Evolutionary conservation across 2,329 filamentous ascomycete genomes (phyloP), one percentile per base, ranked within the genome.

Genomic region (Nemania sp.): DNA sequence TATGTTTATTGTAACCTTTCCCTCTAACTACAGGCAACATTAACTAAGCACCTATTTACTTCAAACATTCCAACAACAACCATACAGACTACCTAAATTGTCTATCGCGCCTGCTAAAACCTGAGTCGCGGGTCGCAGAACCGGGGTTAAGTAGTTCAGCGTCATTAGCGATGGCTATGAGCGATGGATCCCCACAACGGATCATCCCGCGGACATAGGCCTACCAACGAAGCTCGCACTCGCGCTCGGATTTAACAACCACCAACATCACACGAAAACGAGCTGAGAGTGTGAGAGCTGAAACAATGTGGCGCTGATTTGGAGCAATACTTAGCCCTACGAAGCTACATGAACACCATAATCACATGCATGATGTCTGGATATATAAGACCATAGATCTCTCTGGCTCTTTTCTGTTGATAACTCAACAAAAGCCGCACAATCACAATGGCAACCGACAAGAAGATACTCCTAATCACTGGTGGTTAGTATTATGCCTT

Each of bases 381-480:
- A 17, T 42, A 57, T 12, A 49, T 29, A 57, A 60, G 18, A 29
- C 11, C 5, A 9, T 21, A 17, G 17, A 20, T 43, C 18, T 39
- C 20, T 3, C 20, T 46, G 6, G 9, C 20, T 35, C 17, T n/a
- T 5, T 37, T 37, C 29, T 29, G 17, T n/a, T 39, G 3, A n/a
- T 21, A 57, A 21, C 29, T 15, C 5, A 35, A 29, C 7, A 29
- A 29, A 4, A 29, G 42, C 10, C 11, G 15, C 29, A 39, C 37
- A 45, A 46, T 55, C 53, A 54, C 13, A 17, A 68, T 68, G 66
- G 57, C 65, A 47, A 57, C 66, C 11, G 60, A 65, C 12, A 68
- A 65, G 59, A 68, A 46, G 45, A 60, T 68, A 13, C 21, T 68
- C 12, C 29, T 68, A 10, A 65, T 68, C 34, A 67, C 66, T n/a